Conservation (phyloP, 1,284 basidiomycete species). For the Apiotrichum mycotoxinovorans region DNA sequence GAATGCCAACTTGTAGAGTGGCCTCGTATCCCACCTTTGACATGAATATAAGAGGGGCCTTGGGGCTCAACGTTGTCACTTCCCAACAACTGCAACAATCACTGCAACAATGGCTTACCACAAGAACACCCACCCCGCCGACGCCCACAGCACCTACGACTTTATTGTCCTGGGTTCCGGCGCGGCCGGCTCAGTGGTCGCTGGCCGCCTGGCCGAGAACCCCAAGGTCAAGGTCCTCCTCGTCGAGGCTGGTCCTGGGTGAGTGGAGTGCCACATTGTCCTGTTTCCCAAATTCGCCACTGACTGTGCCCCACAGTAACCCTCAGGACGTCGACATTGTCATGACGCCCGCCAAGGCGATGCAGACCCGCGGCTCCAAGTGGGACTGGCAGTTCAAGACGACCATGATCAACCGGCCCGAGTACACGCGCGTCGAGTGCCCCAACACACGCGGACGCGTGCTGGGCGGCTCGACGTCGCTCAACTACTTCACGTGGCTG, state of each 20-base stretch:
- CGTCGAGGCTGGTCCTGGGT: slow-evolving; percentile 56
- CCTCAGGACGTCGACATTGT: slow-evolving; percentile 54
- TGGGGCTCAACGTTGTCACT: too few relatives aligned
- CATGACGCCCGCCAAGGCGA: slow-evolving; percentile 55
- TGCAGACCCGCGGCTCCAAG: slow-evolving; percentile 41
- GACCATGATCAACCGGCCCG: slow-evolving; percentile 16
- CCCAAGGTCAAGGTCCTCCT: slow-evolving; percentile 54
- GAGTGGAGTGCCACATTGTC: background rate
- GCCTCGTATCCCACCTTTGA: too few relatives aligned
- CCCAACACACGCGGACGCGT: slow-evolving; percentile 54
- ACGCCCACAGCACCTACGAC: slow-evolving; percentile 41
- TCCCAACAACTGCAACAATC: background rate
- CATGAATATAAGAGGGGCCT: too few relatives aligned
- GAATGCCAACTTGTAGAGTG: too few relatives aligned
- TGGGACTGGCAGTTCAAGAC: slow-evolving; percentile 19
- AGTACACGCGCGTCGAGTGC: slow-evolving; percentile 16
- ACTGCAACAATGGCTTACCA: background rate
- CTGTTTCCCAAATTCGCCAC: slow-evolving; percentile 33
- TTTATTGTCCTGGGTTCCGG: slow-evolving; percentile 62
- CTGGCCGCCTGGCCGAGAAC: slow-evolving; percentile 59
- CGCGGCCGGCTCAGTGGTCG: slow-evolving; percentile 59
- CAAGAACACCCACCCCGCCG: slow-evolving; percentile 7
- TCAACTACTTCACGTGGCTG: slow-evolving; percentile 62
- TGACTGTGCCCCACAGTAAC: slow-evolving; percentile 52
- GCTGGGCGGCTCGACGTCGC: slow-evolving; percentile 60